phyloP scores from a whole-genome alignment of 202 grass and related monocot genomes.

The Dendrocalamus latiflorus region DNA sequence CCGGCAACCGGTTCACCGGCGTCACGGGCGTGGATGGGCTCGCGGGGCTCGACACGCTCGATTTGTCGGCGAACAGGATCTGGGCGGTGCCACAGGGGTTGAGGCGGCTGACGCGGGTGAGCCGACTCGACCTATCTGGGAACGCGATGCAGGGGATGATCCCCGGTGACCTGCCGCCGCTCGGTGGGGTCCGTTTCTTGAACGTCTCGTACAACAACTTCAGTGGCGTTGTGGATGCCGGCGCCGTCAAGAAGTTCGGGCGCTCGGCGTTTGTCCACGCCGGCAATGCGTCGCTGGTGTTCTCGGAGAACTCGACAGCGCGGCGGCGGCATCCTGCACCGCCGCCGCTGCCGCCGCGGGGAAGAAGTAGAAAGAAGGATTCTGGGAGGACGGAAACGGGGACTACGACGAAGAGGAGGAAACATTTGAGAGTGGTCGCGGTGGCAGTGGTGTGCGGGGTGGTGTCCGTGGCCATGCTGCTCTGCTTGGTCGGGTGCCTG shows the following conservation, averaged over 20 bases:
- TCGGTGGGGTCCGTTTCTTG: slow-evolving; percentile 31
- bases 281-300: slow-evolving; percentile 41
- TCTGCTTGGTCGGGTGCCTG: slow-evolving; percentile 44
- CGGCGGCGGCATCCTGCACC: neutral
- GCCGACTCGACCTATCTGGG: slow-evolving; percentile 50
- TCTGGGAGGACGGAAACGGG: neutral
- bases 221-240: slow-evolving; percentile 39
- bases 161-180: slow-evolving; percentile 55
- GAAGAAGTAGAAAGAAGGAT: neutral
- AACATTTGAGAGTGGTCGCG: slow-evolving; percentile 23
- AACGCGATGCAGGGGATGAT: slow-evolving; percentile 67
- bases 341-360: neutral
- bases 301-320: neutral
- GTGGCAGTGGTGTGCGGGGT: slow-evolving; percentile 32
- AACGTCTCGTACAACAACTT: slow-evolving; percentile 79
- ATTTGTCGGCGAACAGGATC: slow-evolving; percentile 62
- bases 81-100: slow-evolving; percentile 45
- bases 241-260: slow-evolving; percentile 50
- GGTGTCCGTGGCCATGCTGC: slow-evolving; percentile 25
- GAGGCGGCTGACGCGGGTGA: slow-evolving; percentile 20
- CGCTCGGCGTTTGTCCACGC: slow-evolving; percentile 55
- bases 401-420: neutral
- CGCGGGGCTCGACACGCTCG: slow-evolving; percentile 39
- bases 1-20: slow-evolving; percentile 76
- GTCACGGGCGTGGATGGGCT: slow-evolving; percentile 36